Conservation (phyloP, 2,329 filamentous ascomycete species). For the Apiospora phragmitis region DNA sequence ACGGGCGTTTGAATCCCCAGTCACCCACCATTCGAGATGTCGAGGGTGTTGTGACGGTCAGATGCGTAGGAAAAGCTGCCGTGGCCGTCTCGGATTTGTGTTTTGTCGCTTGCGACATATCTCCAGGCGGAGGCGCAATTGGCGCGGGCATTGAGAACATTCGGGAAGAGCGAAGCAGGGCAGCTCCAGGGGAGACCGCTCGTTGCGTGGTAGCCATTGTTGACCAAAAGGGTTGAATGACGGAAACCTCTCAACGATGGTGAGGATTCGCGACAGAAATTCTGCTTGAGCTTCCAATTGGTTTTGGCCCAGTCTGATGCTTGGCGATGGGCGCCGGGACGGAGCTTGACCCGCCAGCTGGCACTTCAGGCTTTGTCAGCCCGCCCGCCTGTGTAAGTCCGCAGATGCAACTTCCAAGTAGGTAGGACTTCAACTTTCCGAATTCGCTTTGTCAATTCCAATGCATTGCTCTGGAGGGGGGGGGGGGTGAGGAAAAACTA, state of each 20-base stretch:
- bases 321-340: not conserved
- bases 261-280: constrained; percentile 2
- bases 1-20: constrained; percentile 87
- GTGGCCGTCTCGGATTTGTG: constrained; percentile 70
- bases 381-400: not conserved
- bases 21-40: constrained; percentile 76
- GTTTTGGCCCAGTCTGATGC: not conserved
- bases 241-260: constrained; percentile 1
- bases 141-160: constrained; percentile 84
- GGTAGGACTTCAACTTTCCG: not conserved
- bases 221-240: not conserved
- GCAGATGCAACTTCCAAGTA: not conserved
- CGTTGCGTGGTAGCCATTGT: constrained; percentile 18
- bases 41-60: constrained; percentile 76
- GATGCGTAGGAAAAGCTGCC: constrained; percentile 74
- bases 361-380: not conserved
- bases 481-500: too few relatives aligned
- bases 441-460: not conserved
- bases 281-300: not conserved
- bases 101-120: constrained; percentile 46
- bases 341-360: not conserved
- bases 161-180: constrained; percentile 81
- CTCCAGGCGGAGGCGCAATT: constrained; percentile 61
- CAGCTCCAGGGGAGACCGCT: constrained; percentile 60
- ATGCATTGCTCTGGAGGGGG: not conserved